Conservation (phyloP, 2,329 filamentous ascomycete genomes). For the Verticillium tricorpus region DNA sequence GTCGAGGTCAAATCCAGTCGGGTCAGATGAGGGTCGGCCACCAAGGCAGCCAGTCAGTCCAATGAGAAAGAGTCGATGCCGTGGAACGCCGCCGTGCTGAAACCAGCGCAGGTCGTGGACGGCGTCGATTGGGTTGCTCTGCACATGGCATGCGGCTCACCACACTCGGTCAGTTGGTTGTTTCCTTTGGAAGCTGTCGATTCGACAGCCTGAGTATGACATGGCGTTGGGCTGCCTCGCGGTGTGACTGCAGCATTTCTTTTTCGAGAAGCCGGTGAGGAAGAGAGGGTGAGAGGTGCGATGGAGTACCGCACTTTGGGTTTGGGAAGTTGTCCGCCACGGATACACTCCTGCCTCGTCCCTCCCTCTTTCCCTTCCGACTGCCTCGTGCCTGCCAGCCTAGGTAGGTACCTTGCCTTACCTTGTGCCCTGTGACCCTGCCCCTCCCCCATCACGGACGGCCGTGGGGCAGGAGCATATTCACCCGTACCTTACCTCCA, state of each 20-base stretch:
- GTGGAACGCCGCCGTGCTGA: slow-evolving; percentile 7
- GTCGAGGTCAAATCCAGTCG: not conserved
- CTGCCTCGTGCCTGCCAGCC: too few species aligned
- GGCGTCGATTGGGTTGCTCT: slow-evolving; percentile 5
- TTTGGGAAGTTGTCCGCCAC: not conserved
- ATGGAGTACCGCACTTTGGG: not conserved
- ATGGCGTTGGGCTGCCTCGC: slow-evolving; percentile 1
- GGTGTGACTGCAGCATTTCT: slow-evolving; percentile 5
- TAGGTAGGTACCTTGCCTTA: not conserved
- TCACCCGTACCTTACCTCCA: not conserved
- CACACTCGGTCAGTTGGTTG: not conserved
- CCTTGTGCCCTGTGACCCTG: not conserved
- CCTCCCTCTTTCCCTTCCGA: not conserved
- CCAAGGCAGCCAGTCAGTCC: slow-evolving; percentile 1
- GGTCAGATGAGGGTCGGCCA: not conserved
- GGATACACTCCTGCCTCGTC: not conserved
- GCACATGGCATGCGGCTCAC: not conserved
- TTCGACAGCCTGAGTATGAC: not conserved
- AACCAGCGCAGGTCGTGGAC: slow-evolving; percentile 10
- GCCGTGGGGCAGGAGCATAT: not conserved
- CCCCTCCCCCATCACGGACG: not conserved
- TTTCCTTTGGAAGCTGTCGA: not conserved
- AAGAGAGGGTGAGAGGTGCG: not conserved
- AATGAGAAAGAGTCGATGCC: slow-evolving; percentile 8
- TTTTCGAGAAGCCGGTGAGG: slow-evolving; percentile 1